Percentiles rank a stretch among this genome's conserved stretches.
Conservation (phyloP, 805 yeast species). For the Candida namnaoensis region DNA sequence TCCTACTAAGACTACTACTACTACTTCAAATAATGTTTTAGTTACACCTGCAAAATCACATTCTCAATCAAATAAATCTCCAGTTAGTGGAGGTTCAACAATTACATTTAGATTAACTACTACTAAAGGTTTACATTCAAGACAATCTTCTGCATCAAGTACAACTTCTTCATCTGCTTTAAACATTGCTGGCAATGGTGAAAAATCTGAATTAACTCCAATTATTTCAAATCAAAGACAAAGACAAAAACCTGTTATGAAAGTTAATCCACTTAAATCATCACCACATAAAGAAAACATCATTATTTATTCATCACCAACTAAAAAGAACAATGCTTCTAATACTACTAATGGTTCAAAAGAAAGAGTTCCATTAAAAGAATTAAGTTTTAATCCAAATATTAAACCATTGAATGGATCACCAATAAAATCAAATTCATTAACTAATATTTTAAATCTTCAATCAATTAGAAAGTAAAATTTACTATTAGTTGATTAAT, state of each 20-base stretch:
- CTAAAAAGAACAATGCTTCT: not conserved
- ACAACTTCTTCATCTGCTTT: not conserved
- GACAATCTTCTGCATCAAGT: too few relatives aligned
- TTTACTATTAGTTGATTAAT: too few relatives aligned
- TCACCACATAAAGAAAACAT: not conserved
- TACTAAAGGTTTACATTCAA: not conserved
- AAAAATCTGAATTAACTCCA: not conserved
- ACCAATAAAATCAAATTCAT: not conserved
- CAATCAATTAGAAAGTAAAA: too few relatives aligned
- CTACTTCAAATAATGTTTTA: not conserved
- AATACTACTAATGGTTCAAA: not conserved
- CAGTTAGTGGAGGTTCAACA: conserved; percentile 7
- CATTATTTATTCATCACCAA: not conserved
- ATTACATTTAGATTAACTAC: conserved; percentile 12
- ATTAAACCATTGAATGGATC: conserved; percentile 3
- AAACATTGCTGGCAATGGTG: not conserved
- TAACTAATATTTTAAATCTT: too few relatives aligned
- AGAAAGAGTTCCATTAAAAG: conserved; percentile 7
- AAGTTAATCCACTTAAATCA: conserved; percentile 7
- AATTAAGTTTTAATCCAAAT: conserved; percentile 3
- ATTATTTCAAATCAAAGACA: conserved; percentile 2
- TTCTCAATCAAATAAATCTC: conserved; percentile 1
- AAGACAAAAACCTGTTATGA: conserved; percentile 12
- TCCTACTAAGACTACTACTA: not conserved
- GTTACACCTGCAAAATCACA: conserved; percentile 13